Evolutionary conservation across 2,329 filamentous ascomycete species (phyloP).

Genomic region (Epichloe gansuensis): DNA sequence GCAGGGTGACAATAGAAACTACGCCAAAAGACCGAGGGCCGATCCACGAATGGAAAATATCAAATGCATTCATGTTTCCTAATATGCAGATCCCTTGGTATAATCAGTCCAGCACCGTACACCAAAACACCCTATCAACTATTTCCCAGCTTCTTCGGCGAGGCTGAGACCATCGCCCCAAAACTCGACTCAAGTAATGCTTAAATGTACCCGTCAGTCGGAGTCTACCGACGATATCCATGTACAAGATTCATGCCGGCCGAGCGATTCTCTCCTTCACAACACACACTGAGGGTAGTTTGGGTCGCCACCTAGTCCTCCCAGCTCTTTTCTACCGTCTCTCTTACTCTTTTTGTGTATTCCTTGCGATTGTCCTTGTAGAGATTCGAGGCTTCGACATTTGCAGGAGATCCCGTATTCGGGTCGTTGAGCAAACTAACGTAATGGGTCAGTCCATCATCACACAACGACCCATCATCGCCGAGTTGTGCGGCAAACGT

Average conservation of each 20-base stretch:
- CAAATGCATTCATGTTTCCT: conserved; percentile 6
- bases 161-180: background rate
- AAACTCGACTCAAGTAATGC: background rate
- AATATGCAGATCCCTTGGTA: conserved; percentile 15
- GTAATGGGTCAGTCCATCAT: no score
- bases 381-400: conserved; percentile 93
- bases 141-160: background rate
- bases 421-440: conserved; percentile 85
- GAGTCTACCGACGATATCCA: background rate
- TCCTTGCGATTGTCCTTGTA: conserved; percentile 98
- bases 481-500: conserved; percentile 4
- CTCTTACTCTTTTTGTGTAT: conserved; percentile 86
- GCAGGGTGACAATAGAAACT: background rate
- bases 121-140: conserved; percentile 19
- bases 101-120: conserved; percentile 20
- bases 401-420: conserved; percentile 95
- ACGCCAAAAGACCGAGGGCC: background rate
- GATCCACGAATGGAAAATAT: background rate
- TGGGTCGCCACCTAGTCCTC: conserved; percentile 49
- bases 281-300: background rate
- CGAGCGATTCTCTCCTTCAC: background rate
- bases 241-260: background rate
- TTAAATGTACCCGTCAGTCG: background rate
- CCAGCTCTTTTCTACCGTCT: conserved; percentile 99
- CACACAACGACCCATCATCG: background rate